Percentiles rank a stretch among this genome's conserved stretches.
Evolutionary conservation across 257 asterid species (phyloP).

Genomic region (Petunia secreta): DNA sequence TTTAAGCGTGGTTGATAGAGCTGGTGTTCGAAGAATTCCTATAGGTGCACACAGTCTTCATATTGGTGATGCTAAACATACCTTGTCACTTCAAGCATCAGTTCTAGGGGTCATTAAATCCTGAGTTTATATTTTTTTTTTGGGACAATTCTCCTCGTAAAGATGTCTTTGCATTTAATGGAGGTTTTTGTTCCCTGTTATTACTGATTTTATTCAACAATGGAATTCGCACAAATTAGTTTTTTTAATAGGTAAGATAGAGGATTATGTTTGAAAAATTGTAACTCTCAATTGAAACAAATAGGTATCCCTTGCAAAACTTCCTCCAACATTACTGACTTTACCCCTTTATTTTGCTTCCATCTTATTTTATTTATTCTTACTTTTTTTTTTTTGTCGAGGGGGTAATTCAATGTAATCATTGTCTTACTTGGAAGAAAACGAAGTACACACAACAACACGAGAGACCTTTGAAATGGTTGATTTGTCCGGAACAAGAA

Average conservation of each 20-base stretch:
- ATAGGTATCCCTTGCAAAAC: background rate
- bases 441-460: no score
- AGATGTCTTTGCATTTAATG: conserved; percentile 2
- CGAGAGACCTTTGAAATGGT: no score
- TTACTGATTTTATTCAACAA: background rate
- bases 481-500: no score
- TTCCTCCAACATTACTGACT: background rate
- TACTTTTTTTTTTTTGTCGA: no score
- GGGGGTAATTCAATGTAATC: no score
- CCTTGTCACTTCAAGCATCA: conserved; percentile 60
- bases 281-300: conserved; percentile 4
- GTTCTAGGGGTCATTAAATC: conserved; percentile 49
- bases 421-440: no score
- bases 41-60: conserved; percentile 77
- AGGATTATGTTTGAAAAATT: conserved; percentile 4
- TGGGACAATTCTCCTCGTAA: background rate
- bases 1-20: conserved; percentile 75
- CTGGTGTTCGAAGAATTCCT: conserved; percentile 72
- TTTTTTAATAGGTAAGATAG: background rate
- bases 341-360: background rate
- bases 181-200: background rate
- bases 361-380: no score
- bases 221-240: background rate
- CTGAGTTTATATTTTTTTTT: background rate
- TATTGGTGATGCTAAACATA: conserved; percentile 61